Evolutionary conservation across 257 asterid species (phyloP).

Genomic region (Solanum paucissectum): DNA sequence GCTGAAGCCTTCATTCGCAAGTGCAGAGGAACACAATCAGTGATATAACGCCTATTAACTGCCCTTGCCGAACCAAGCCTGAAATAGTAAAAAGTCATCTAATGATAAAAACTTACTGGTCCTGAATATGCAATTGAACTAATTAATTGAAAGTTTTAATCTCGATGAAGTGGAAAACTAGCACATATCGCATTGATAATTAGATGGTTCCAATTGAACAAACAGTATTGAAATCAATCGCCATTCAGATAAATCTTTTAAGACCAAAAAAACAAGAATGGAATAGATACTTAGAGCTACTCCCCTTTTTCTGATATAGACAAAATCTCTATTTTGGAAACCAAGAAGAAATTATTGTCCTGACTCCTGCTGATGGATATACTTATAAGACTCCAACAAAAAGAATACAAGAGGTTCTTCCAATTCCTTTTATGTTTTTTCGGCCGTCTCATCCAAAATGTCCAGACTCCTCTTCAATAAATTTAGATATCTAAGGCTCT

Average conservation of each 20-base stretch:
- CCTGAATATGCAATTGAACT: neutral
- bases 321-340: neutral
- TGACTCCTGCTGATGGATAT: neutral
- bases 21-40: constrained; percentile 91
- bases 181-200: neutral
- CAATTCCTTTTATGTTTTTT: neutral
- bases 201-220: neutral
- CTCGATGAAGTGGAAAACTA: neutral
- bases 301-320: neutral
- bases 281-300: neutral
- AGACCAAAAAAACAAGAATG: neutral
- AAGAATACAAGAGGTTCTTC: neutral
- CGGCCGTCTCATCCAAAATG: neutral
- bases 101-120: neutral
- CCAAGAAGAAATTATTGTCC: neutral
- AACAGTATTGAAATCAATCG: neutral
- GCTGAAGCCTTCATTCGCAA: constrained; percentile 96
- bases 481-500: neutral
- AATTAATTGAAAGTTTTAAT: neutral
- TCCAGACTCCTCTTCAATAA: neutral
- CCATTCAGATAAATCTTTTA: neutral
- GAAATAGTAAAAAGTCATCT: constrained; percentile 16
- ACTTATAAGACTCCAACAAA: neutral
- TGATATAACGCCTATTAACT: constrained; percentile 86
- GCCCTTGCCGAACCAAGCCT: constrained; percentile 98